A percentile compares a stretch with the other conserved stretches of the same genome.
phyloP scores from a whole-genome alignment of 805 yeast species.

The Kuraishia cidri region DNA sequence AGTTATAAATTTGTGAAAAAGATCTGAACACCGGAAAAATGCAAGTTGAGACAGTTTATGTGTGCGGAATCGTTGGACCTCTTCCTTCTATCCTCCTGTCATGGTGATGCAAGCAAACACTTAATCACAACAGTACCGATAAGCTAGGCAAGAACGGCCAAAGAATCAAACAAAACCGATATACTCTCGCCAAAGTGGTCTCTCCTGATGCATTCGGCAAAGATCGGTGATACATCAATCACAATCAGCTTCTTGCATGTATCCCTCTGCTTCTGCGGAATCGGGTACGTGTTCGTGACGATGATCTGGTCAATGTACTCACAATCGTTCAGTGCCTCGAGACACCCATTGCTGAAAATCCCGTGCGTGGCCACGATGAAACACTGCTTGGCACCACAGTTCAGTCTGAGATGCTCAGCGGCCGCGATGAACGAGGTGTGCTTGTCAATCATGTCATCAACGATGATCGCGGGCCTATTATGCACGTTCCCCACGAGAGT shows the following conservation, averaged over 20 bases:
- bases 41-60: too few relatives aligned
- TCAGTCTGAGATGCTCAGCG: constrained; percentile 92
- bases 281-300: constrained; percentile 95
- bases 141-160: constrained; percentile 47
- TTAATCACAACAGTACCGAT: too few relatives aligned
- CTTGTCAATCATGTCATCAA: constrained; percentile 97
- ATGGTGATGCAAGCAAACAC: too few relatives aligned
- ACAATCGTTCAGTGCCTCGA: constrained; percentile 70
- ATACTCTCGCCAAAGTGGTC: constrained; percentile 98
- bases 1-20: too few relatives aligned
- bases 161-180: constrained; percentile 84
- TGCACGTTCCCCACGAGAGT: constrained; percentile 96
- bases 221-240: constrained; percentile 89
- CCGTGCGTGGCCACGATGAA: constrained; percentile 95
- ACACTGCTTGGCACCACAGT: constrained; percentile 93
- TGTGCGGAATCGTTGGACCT: too few relatives aligned
- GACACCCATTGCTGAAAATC: constrained; percentile 78
- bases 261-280: constrained; percentile 49
- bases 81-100: too few relatives aligned
- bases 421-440: constrained; percentile 93
- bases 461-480: constrained; percentile 82
- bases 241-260: constrained; percentile 66
- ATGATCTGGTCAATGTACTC: constrained; percentile 85
- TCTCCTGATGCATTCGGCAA: constrained; percentile 97
- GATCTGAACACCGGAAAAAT: too few relatives aligned